A percentile compares a stretch with the other conserved stretches of the same genome.
Evolutionary conservation across 768 basidiomycete species (phyloP).

Genomic region (Tulasnella sp.): DNA sequence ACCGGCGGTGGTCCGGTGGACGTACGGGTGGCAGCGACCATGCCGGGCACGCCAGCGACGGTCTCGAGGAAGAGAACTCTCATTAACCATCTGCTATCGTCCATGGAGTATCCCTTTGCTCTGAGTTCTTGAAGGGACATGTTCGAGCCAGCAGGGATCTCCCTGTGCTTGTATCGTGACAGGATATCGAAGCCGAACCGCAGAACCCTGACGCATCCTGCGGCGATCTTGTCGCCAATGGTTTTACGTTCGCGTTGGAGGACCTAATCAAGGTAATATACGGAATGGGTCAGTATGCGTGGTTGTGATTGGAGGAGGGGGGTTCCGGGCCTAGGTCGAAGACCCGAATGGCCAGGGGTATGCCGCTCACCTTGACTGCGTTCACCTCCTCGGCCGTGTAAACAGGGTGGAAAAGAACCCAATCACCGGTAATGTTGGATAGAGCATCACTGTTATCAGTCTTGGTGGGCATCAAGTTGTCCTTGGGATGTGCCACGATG

Average conservation of each 20-base stretch:
- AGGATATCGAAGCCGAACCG: constrained; percentile 69
- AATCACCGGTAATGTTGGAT: constrained; percentile 39
- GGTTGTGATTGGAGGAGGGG: background rate
- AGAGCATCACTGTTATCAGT: background rate
- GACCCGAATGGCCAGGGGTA: background rate
- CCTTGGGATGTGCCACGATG: background rate
- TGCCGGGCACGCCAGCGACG: constrained; percentile 92
- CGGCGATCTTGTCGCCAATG: constrained; percentile 69
- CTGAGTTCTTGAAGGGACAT: constrained; percentile 72
- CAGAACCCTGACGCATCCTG: constrained; percentile 34
- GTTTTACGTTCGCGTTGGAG: constrained; percentile 38
- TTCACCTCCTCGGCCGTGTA: constrained; percentile 70
- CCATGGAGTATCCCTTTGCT: constrained; percentile 67
- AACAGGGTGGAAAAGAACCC: constrained; percentile 92
- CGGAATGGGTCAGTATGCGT: background rate
- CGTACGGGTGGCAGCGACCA: constrained; percentile 69
- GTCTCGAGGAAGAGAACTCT: constrained; percentile 75
- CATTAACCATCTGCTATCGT: constrained; percentile 71
- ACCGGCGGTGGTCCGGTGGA: background rate
- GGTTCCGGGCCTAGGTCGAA: background rate
- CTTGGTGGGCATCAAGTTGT: background rate
- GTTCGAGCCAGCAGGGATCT: constrained; percentile 55
- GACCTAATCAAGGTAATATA: background rate
- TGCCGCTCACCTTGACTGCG: constrained; percentile 19
- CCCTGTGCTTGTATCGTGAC: constrained; percentile 77